These are phyloP conservation scores for Saccharomyces jurei DNA, from an alignment of 805 yeast genomes.

Conservation along the genomic window DNA sequence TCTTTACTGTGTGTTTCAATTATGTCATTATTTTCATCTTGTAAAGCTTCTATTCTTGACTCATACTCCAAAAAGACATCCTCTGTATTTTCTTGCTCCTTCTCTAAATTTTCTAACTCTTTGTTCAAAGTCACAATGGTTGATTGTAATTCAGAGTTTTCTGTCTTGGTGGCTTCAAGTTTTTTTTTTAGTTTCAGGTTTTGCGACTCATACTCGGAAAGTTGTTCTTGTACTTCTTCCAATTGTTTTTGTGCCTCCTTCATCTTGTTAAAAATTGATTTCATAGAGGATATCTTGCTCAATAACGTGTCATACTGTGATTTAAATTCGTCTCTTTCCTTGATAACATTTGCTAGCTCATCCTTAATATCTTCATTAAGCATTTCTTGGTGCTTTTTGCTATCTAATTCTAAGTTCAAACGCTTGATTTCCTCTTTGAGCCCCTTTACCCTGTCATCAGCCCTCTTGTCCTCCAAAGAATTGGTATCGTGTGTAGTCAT, in stretches of 20 bases:
- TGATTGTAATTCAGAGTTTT: constrained; percentile 28
- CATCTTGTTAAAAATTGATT: constrained; percentile 63
- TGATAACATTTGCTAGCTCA: constrained; percentile 32
- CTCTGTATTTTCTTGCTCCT: constrained; percentile 44
- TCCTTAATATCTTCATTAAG: constrained; percentile 2
- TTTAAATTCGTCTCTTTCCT: constrained; percentile 51
- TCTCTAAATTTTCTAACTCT: constrained; percentile 40
- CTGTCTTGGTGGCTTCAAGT: constrained; percentile 29
- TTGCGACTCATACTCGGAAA: constrained; percentile 40
- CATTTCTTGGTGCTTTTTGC: background rate
- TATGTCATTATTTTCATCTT: constrained; percentile 32
- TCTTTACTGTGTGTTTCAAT: constrained; percentile 35
- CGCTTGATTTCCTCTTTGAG: constrained; percentile 2
- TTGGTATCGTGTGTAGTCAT: background rate
- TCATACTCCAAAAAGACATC: constrained; percentile 45
- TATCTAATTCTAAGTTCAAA: constrained; percentile 5
- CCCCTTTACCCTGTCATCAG: background rate
- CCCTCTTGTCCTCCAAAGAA: background rate
- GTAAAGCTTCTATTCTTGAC: constrained; percentile 34
- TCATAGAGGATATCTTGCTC: constrained; percentile 64
- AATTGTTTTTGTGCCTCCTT: constrained; percentile 60
- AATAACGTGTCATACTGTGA: constrained; percentile 54
- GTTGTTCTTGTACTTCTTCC: constrained; percentile 44
- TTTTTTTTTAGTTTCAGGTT: constrained; percentile 31
- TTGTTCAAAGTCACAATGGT: constrained; percentile 32